Evolutionary conservation across 441 rosid genomes (phyloP), one percentile per base, ranked within the genome.

Genomic region (Capsella rubella): DNA sequence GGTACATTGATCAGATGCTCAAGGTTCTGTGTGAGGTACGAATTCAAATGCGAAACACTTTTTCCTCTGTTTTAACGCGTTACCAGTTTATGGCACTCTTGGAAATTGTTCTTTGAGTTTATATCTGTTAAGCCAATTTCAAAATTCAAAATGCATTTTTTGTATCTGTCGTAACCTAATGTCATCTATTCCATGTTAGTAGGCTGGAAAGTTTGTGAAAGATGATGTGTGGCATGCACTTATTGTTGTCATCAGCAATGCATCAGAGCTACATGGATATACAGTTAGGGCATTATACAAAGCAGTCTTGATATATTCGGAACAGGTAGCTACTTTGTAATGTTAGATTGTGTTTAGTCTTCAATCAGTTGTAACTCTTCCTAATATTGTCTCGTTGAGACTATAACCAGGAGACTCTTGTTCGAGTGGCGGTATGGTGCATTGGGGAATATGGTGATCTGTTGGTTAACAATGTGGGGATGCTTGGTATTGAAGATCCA

Each of bases 1-100:
- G 99, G 99, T 91, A 96, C 84, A 88, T 93, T 74, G 97, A 93
- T 86, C 98, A 93, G 89, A 96, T 96, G 98, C 92, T 96, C 83
- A 96, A 89, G 92, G 97, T 93, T 87, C 92, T 96, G 56, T 85
- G 95, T 8, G 93, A 96, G 99, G 99, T 93, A 92, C 72, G 74
- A 74, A 40, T 76, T 64, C 52, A 54, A 77, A 66, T n/a, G 42
- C 57, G 56, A 43, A 69, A 59, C 32, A 49, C 63, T 67, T 58
- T 58, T 54, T 67, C 63, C 15, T 54, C 28, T 71, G 57, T 46
- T 61, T 60, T 14, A 52, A 40, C 59, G 4, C 59, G 18, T 59
- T 70, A 34, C 11, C 5, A 42, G 13, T 63, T 72, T 37, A 63
- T 63, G 14, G 4, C 71, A 73, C 45, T 42, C 63, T 62, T 25